Base-by-base conservation (phyloP, 805 yeast genomes). In the Starmerella apicola region DNA sequence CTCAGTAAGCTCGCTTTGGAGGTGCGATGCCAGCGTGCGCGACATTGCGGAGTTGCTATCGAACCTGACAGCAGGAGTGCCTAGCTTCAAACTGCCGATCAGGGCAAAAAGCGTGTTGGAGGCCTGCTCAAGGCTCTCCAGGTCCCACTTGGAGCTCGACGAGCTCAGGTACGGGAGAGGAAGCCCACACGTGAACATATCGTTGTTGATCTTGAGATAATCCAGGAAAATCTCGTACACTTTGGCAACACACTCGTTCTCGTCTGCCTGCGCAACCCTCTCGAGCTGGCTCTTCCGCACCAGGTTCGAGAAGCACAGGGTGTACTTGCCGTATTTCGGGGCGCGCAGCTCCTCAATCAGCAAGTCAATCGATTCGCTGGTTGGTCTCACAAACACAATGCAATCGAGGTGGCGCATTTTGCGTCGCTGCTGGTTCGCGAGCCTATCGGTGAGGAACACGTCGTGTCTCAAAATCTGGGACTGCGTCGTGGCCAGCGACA, bases 401-500 rank as follows among this genome's bases (percentile, higher is more conserved):
- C 96, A 85, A 51, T 75, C 74, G 52, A 91, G 61, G 54, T 86
- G 94, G 43, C 85, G 75, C 70, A 86, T 70, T 31, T 70, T 71
- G 52, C 78, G 83, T 32, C 91, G 67, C 33, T 67, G 61, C 5
- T 56, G 49, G 54, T 78, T 78, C 41, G 76, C 81, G 20, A 53
- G 53, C 17, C 53, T 53, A 55, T 84, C 95, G 34, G 84, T 77
- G 36, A 91, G 66, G 44, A 81, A 84, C n/a, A 91, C 73, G 46
- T 88, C 94, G 50, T 82, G 72, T 49, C 79, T 75, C 28, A 91
- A 67, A 33, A 91, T 66, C 41, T 77, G 81, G 3, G 93, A 78
- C 57, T 91, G 98, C 2, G 95, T 81, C 22, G 93, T 74, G 51
- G 81, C 76, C 71, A 91, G 68, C n/a, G 96, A 84, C 18, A 91